Evolutionary conservation across 805 yeast species (phyloP), one percentile per base, ranked within the genome.

Genomic region (Hanseniaspora lachancei): DNA sequence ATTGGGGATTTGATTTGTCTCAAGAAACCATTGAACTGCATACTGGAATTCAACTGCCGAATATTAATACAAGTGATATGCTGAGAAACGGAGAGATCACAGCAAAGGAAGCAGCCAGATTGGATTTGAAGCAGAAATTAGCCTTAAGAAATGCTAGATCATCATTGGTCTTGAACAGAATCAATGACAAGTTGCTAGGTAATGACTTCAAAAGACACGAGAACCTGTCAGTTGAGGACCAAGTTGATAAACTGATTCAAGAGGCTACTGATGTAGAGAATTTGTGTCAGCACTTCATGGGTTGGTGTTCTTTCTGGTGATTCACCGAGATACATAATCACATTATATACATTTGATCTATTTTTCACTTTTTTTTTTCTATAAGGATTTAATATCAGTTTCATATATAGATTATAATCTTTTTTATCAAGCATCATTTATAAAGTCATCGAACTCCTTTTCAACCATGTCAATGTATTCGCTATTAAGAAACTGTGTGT

Each of bases 221-320:
- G 47, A 89, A 84, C 41, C 72, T 95, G 59, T 83, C 81, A 62
- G 89, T 89, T 40, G 84, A 95, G 1, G 80, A 84, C 2, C 99
- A 93, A 68, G 97, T 93, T 40, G 97, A 93, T 62, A 84, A 83
- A 66, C 73, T 93, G 66, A 93, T 93, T 52, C 95, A 86, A 63
- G 96, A 93, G 66, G 97, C 98, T 2, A 93, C 97, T 0, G 84
- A 95, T 49, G 95, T 91, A 34, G 97, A 93, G 66, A 93, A 93
- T 63, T 71, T 93, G 55, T 93, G 97, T 64, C 97, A 89, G 69
- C 98, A 91, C 69, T 93, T 86, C 66, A 85, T 93, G 59, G 99
- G 99, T 20, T 93, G 99, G 99, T 93, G 99, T 71, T 86, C 97
- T 1, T 93, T 91, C 78, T 93, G 98, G 97, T 91, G 64, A 68